Evolutionary conservation across 441 rosid species (phyloP).

Genomic region (Bruguiera hainesii): DNA sequence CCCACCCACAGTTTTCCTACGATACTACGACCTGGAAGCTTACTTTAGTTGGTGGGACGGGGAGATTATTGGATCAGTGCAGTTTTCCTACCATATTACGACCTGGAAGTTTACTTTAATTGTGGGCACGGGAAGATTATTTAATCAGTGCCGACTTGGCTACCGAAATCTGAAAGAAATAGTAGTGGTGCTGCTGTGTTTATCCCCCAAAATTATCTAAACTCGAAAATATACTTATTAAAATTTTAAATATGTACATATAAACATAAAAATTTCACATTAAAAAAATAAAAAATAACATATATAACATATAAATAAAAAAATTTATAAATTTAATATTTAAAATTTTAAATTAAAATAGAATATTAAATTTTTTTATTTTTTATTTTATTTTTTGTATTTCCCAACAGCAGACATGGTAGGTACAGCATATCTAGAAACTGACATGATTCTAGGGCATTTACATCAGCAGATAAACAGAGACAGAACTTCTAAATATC

Average conservation of each 20-base stretch:
- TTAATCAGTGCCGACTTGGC: constrained; percentile 35
- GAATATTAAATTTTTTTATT: too few relatives aligned
- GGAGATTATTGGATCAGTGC: constrained; percentile 22
- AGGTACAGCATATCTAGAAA: too few relatives aligned
- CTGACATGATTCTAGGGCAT: too few relatives aligned
- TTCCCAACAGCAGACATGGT: too few relatives aligned
- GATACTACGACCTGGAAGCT: constrained; percentile 26
- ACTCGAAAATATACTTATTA: constrained; percentile 22
- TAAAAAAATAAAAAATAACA: too few relatives aligned
- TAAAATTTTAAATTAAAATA: too few relatives aligned
- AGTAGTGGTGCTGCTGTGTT: constrained; percentile 54
- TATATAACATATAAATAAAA: too few relatives aligned
- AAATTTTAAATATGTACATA: not conserved
- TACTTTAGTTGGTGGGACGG: constrained; percentile 32
- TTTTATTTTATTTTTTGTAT: too few relatives aligned
- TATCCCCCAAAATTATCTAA: constrained; percentile 37
- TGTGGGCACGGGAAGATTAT: constrained; percentile 25
- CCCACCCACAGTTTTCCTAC: constrained; percentile 6
- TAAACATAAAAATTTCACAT: too few relatives aligned
- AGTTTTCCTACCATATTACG: constrained; percentile 17
- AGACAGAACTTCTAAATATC: too few relatives aligned
- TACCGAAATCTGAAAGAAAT: constrained; percentile 36
- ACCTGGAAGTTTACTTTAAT: constrained; percentile 31
- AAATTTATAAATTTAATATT: too few relatives aligned
- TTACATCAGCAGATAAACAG: too few relatives aligned